These are phyloP conservation scores for Capsicum baccatum DNA, from an alignment of 257 asterid species.

Conservation along the genomic window DNA sequence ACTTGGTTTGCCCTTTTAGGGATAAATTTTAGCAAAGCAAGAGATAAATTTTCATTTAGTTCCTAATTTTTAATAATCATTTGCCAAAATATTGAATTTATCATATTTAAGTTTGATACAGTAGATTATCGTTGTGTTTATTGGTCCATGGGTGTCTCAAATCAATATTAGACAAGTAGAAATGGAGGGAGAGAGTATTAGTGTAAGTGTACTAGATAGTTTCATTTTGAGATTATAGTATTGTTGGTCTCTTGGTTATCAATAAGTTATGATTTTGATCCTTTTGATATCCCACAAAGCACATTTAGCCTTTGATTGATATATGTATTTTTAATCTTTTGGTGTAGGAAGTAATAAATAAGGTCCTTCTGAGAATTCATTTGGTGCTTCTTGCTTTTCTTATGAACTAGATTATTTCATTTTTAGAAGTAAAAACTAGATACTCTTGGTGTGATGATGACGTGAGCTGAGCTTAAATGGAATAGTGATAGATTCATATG, in stretches of 20 bases:
- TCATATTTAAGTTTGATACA: no score
- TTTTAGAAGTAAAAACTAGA: not conserved
- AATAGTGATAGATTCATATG: not conserved
- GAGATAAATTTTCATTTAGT: no score
- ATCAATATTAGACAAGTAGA: no score
- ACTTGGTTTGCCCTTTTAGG: no score
- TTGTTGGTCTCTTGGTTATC: not conserved
- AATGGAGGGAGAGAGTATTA: no score
- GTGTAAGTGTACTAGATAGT: not conserved
- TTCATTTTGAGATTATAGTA: not conserved
- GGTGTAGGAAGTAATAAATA: not conserved
- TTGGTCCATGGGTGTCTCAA: no score
- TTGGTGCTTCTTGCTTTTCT: not conserved
- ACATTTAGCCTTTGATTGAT: not conserved
- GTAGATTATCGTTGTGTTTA: no score
- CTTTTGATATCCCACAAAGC: not conserved
- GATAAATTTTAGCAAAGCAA: no score
- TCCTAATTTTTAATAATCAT: no score
- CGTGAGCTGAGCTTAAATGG: not conserved
- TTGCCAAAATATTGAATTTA: no score
- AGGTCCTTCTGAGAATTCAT: not conserved
- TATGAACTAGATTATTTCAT: not conserved
- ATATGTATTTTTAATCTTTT: not conserved
- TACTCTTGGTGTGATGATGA: not conserved
- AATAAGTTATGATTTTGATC: no score